Base-by-base conservation (phyloP, 31 red algal genomes). In the Odonthalia washingtoniensis region DNA sequence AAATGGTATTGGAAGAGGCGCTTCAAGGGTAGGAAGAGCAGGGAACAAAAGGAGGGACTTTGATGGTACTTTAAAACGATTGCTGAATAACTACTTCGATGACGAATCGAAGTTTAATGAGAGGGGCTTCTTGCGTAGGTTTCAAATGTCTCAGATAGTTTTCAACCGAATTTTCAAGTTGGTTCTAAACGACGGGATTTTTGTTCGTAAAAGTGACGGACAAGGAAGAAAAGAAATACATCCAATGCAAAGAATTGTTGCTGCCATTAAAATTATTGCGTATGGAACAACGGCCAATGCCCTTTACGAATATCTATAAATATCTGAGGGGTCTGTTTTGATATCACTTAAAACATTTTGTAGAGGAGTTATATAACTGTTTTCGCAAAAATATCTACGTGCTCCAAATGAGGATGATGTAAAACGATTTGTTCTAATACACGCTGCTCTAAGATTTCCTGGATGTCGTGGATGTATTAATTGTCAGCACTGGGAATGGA, bases 61-160 rank as follows among this genome's bases (percentile, higher is more conserved):
- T n/a, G n/a, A n/a, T n/a, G n/a, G n/a, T n/a, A n/a, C n/a, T n/a
- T n/a, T n/a, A n/a, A n/a, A n/a, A n/a, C n/a, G n/a, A n/a, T n/a
- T n/a, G n/a, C n/a, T n/a, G n/a, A n/a, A n/a, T n/a, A n/a, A 87
- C 83, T 87, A 87, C 49, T 74, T 87, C 46, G 2, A 1, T 36
- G 9, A 32, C 17, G 3, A 1, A 36, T 45, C 83, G 4, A 69
- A 65, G 40, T 87, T 75, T 32, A 74, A 36, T 39, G 5, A 1
- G n/a, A 26, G 26, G 12, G 32, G 73, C 5, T 77, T 77, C 35
- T 1, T 5, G 3, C 1, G 9, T 18, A 32, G 83, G 3, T 77
- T 87, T 76, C 68, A 70, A 3, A 36, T 77, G 2, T 40, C 70
- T 74, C 30, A 31, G 1, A 3, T 1, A 2, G 49, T 77, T 39